phyloP scores from a whole-genome alignment of 108 stramenopile species.

The Asterionellopsis glacialis region DNA sequence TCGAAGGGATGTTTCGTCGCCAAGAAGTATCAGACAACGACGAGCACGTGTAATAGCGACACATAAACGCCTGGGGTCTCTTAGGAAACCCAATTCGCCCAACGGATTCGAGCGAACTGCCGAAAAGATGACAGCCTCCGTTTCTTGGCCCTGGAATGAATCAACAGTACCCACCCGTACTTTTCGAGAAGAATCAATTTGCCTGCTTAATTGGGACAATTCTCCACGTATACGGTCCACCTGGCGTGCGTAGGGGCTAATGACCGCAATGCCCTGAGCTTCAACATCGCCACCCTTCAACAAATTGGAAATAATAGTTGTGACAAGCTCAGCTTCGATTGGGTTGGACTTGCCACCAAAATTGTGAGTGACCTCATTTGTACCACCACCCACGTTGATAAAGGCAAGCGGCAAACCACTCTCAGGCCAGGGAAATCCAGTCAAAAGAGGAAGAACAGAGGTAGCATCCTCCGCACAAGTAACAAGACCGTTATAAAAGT shows the following conservation, averaged over 20 bases:
- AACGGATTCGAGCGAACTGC: conserved; percentile 49
- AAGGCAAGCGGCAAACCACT: conserved; percentile 47
- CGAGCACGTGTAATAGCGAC: conserved; percentile 85
- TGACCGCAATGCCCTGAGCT: conserved; percentile 39
- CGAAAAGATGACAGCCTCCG: conserved; percentile 62
- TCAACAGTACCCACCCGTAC: conserved; percentile 69
- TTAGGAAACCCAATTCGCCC: conserved; percentile 72
- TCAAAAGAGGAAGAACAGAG: conserved; percentile 20
- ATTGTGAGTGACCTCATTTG: conserved; percentile 35
- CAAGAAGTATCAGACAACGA: conserved; percentile 54
- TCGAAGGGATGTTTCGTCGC: conserved; percentile 24
- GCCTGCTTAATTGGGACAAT: conserved; percentile 10
- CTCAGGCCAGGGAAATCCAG: conserved; percentile 61
- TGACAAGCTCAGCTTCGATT: conserved; percentile 40
- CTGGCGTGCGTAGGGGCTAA: conserved; percentile 62
- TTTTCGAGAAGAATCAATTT: not conserved
- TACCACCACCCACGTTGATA: conserved; percentile 38
- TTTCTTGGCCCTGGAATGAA: conserved; percentile 75
- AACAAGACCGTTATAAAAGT: conserved; percentile 61
- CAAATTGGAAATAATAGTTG: conserved; percentile 33
- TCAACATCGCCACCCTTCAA: conserved; percentile 30
- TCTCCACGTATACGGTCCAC: conserved; percentile 41
- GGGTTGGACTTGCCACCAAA: conserved; percentile 56
- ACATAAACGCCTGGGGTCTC: conserved; percentile 72
- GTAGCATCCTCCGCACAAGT: conserved; percentile 17